A percentile compares a stretch with the other conserved stretches of the same genome.
Conservation (phyloP, 2,329 filamentous ascomycete genomes). For the Hirsutella thompsonii region DNA sequence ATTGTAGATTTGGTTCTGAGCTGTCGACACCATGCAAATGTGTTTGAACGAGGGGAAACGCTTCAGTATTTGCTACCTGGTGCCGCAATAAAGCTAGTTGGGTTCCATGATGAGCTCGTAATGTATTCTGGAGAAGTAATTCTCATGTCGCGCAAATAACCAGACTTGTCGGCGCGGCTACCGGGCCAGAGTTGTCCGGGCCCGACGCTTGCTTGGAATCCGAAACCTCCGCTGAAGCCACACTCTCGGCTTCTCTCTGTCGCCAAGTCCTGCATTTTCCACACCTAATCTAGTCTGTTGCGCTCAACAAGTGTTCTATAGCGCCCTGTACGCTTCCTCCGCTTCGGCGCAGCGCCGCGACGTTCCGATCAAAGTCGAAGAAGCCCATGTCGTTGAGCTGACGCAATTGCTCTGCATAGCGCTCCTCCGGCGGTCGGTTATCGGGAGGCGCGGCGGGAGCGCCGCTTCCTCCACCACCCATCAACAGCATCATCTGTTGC, state of each 20-base stretch:
- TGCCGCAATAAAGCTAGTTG: too few species aligned
- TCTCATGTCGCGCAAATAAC: too few species aligned
- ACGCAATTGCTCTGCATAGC: slow-evolving; percentile 78
- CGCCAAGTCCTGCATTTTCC: not conserved
- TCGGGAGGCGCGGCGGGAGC: slow-evolving; percentile 51
- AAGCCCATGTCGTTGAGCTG: slow-evolving; percentile 99
- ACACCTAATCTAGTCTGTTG: slow-evolving; percentile 6
- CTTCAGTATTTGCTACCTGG: too few species aligned
- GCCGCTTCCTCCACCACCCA: slow-evolving; percentile 18
- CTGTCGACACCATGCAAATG: too few species aligned
- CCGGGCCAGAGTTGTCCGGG: too few species aligned
- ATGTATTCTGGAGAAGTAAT: too few species aligned
- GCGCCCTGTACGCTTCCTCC: slow-evolving; percentile 93
- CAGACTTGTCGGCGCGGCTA: too few species aligned
- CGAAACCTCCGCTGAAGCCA: not conserved
- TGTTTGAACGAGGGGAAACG: too few species aligned
- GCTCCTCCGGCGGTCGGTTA: slow-evolving; percentile 82
- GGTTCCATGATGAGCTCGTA: too few species aligned
- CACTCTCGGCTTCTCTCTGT: not conserved
- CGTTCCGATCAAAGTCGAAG: slow-evolving; percentile 88
- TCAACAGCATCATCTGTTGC: slow-evolving; percentile 40
- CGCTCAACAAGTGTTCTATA: slow-evolving; percentile 56
- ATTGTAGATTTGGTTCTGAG: too few species aligned
- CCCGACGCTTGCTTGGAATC: too few species aligned
- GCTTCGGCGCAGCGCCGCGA: slow-evolving; percentile 73